These are phyloP conservation scores for Thraustochytrium sp. DNA, from an alignment of 352 stramenopile species.

Conservation along the genomic window DNA sequence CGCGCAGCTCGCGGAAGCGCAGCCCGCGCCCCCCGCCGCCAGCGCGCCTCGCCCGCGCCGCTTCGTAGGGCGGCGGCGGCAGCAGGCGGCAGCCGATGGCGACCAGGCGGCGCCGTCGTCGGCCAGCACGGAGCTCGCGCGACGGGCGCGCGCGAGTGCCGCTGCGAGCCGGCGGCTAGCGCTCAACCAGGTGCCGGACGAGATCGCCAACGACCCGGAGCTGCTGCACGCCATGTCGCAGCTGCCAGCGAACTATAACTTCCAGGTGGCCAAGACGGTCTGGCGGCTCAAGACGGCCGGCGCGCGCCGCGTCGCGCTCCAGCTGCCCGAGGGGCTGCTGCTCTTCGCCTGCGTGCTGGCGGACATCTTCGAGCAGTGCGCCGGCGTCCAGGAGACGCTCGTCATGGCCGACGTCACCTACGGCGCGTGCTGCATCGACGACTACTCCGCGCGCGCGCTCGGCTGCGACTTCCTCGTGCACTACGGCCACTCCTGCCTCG, in stretches of 20 bases:
- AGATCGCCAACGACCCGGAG: conserved; percentile 75
- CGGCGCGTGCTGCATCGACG: conserved; percentile 98
- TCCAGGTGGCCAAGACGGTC: conserved; percentile 96
- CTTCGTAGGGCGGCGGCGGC: too few species aligned
- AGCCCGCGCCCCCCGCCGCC: too few species aligned
- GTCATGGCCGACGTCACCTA: conserved; percentile 98
- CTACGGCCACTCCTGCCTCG: conserved; percentile 98
- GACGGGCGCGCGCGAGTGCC: not conserved
- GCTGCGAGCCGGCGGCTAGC: not conserved
- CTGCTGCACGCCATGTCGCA: conserved; percentile 78
- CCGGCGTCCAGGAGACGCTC: conserved; percentile 67
- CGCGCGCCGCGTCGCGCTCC: conserved; percentile 86
- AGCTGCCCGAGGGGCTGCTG: conserved; percentile 97
- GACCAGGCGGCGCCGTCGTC: too few species aligned
- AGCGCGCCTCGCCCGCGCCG: too few species aligned
- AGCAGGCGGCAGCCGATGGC: too few species aligned
- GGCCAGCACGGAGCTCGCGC: not conserved
- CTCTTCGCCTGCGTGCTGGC: conserved; percentile 95
- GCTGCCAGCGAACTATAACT: conserved; percentile 96
- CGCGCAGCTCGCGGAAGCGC: too few species aligned
- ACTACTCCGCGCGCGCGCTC: conserved; percentile 88
- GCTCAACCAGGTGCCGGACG: conserved; percentile 60
- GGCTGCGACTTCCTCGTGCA: conserved; percentile 97
- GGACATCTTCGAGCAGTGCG: conserved; percentile 95
- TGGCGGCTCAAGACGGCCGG: conserved; percentile 82